Base-by-base conservation (phyloP, 495 filamentous ascomycete genomes). In the Niebla homalea region DNA sequence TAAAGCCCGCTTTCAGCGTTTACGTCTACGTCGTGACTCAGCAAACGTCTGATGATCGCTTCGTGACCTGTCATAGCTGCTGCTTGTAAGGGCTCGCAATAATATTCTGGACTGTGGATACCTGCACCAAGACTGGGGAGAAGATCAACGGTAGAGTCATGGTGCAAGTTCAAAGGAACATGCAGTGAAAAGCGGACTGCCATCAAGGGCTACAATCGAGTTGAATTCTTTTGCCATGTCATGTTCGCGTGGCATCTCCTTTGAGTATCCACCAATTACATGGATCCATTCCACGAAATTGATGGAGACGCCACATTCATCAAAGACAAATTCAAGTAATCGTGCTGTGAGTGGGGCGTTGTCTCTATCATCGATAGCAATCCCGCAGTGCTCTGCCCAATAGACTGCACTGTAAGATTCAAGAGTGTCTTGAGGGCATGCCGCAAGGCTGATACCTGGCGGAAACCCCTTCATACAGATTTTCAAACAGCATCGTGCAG, bases 61-160 rank as follows among this genome's bases (percentile, higher is more conserved):
- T 37, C 45, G 19, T 48, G 19, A 22, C 61, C 62, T 35, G 7
- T 1, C 0, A 0, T 35, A 46, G 57, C 50, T 36, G 60, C 59
- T 3, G 57, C 57, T 20, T 61, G 53, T 8, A 65, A 51, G 15
- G 61, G 54, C 56, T 52, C 53, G 29, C 53, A 53, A 51, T 56
- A 50, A n/a, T 10, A 10, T 50, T 43, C 41, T 14, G 36, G 26
- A 57, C 57, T n/a, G 63, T 37, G 12, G 62, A 48, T 11, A 46
- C 44, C 21, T 62, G 54, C 15, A 60, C 61, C 19, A 37, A 37
- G 36, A 16, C 36, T 37, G 10, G 16, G 36, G 36, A 37, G 36
- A 37, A 37, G 36, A 10, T n/a, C 16, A 16, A 37, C 36, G 16
- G 36, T 37, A 37, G 36, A 10, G 10, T 37, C 36, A 16, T 37